Evolutionary conservation across 495 filamentous ascomycete species (phyloP).

Genomic region (Penicillium alfredii): DNA sequence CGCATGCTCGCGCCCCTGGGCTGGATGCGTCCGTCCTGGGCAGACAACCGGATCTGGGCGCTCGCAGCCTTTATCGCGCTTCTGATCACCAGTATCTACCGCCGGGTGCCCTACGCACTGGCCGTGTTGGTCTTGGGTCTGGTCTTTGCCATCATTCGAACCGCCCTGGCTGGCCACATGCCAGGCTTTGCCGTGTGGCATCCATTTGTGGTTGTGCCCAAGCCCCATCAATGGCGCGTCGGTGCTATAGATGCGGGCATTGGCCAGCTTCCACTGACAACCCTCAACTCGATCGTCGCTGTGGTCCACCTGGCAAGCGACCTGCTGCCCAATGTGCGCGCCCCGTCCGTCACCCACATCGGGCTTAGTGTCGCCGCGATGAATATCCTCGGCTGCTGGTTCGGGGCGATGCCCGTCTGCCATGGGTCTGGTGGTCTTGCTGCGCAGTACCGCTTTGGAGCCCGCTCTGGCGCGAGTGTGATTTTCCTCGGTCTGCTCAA

Average conservation of each 20-base stretch:
- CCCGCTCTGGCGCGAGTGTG: conserved; percentile 76
- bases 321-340: conserved; percentile 60
- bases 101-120: conserved; percentile 69
- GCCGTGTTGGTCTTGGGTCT: conserved; percentile 61
- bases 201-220: conserved; percentile 40
- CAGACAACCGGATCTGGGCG: conserved; percentile 70
- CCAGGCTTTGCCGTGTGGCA: conserved; percentile 48
- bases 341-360: conserved; percentile 64
- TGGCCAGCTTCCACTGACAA: conserved; percentile 83
- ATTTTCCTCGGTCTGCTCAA: conserved; percentile 75
- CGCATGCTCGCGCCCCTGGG: conserved; percentile 53
- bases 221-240: conserved; percentile 36
- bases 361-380: conserved; percentile 75
- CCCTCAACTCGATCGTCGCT: conserved; percentile 85
- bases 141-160: conserved; percentile 45
- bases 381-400: conserved; percentile 83
- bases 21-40: conserved; percentile 53
- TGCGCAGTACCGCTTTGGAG: conserved; percentile 84
- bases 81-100: conserved; percentile 52
- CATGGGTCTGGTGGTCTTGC: conserved; percentile 89
- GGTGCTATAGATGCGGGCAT: conserved; percentile 58
- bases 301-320: conserved; percentile 68
- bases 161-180: conserved; percentile 27
- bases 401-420: conserved; percentile 92
- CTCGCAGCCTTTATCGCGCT: conserved; percentile 64